These are phyloP conservation scores for Teratosphaeria nubilosa DNA, from an alignment of 2,329 filamentous ascomycete species.

Conservation along the genomic window DNA sequence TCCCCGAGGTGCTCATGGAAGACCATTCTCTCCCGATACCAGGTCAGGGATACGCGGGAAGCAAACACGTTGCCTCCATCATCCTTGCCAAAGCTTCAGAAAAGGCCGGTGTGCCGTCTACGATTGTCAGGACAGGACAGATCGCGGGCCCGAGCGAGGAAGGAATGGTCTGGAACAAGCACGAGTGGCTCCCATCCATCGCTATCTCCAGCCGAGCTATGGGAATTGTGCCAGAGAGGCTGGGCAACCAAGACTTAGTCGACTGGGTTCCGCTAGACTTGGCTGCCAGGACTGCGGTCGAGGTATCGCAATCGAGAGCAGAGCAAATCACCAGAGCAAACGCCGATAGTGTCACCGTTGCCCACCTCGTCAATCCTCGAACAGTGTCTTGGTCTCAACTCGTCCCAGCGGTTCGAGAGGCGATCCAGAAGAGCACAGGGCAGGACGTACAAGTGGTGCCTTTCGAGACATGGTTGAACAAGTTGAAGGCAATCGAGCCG, in stretches of 20 bases:
- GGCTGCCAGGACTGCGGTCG: conserved; percentile 27
- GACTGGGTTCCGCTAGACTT: conserved; percentile 38
- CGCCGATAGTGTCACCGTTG: conserved; percentile 2
- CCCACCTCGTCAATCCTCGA: conserved; percentile 20
- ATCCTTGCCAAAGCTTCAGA: conserved; percentile 23
- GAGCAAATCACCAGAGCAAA: not conserved
- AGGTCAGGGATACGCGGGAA: conserved; percentile 28
- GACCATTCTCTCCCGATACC: conserved; percentile 17
- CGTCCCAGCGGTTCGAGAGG: conserved; percentile 8
- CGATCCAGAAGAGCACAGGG: conserved; percentile 4
- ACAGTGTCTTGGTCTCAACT: conserved; percentile 12
- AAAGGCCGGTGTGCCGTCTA: conserved; percentile 11
- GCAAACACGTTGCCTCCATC: conserved; percentile 26
- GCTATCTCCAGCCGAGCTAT: conserved; percentile 30
- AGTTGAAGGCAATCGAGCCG: conserved; percentile 7
- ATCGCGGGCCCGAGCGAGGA: conserved; percentile 15
- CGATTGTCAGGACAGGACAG: conserved; percentile 17
- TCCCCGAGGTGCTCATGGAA: conserved; percentile 24
- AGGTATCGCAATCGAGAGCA: conserved; percentile 6
- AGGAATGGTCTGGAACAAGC: conserved; percentile 29
- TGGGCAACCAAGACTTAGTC: conserved; percentile 27
- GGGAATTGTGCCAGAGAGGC: conserved; percentile 26
- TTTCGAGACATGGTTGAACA: conserved; percentile 16
- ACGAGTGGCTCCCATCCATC: conserved; percentile 34
- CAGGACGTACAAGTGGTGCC: conserved; percentile 4